Conservation (phyloP, 2,329 filamentous ascomycete species). For the Chaetothyriales sp. region DNA sequence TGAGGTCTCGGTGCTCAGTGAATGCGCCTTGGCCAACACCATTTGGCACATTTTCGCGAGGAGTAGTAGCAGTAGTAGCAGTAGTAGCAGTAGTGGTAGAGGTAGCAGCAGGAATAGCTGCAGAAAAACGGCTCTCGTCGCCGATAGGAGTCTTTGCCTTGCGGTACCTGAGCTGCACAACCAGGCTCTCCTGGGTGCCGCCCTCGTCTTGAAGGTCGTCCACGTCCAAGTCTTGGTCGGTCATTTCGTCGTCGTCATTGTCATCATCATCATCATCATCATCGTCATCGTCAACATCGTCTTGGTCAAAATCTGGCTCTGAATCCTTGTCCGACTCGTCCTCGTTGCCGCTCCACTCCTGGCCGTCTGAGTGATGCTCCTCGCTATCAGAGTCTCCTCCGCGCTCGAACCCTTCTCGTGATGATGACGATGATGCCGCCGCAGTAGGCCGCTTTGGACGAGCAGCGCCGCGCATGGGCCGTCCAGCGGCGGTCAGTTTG, state of each 20-base stretch:
- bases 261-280: constrained; percentile 13
- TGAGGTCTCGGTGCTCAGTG: background rate
- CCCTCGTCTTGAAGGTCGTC: constrained; percentile 31
- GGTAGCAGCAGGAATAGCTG: background rate
- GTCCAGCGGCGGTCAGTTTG: constrained; percentile 26
- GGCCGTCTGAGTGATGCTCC: constrained; percentile 48
- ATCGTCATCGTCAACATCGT: constrained; percentile 29
- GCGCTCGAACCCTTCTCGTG: constrained; percentile 19
- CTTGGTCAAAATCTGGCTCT: constrained; percentile 61
- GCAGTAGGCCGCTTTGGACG: constrained; percentile 22
- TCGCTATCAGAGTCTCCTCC: constrained; percentile 37
- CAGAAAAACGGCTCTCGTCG: background rate
- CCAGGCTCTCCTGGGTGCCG: constrained; percentile 41
- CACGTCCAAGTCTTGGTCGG: constrained; percentile 20
- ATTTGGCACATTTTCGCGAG: background rate
- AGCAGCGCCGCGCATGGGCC: constrained; percentile 19
- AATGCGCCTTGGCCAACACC: background rate
- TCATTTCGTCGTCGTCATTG: constrained; percentile 24
- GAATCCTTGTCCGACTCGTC: constrained; percentile 31
- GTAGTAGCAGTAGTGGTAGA: background rate
- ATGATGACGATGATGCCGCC: too few species aligned
- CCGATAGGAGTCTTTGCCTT: constrained; percentile 2
- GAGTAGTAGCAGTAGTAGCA: background rate
- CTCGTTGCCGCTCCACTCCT: constrained; percentile 24
- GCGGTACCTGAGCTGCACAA: constrained; percentile 54